These are phyloP conservation scores for Suhomyces taliae DNA, from an alignment of 1,139 yeast species.

Conservation along the genomic window DNA sequence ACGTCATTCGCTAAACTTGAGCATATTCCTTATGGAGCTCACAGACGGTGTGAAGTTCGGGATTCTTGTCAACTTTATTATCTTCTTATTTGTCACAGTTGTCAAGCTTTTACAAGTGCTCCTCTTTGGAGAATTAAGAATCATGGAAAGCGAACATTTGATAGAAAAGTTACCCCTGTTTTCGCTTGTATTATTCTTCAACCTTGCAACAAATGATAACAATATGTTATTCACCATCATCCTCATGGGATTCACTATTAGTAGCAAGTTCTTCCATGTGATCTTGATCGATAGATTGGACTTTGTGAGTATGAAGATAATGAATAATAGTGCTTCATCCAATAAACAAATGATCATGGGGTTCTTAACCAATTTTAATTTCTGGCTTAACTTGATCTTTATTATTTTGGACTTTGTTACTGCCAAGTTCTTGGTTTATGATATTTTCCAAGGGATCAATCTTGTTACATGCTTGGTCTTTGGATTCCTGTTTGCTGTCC, in stretches of 20 bases:
- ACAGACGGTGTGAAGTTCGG: constrained; percentile 39
- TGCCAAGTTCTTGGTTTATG: constrained; percentile 58
- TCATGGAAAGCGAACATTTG: constrained; percentile 67
- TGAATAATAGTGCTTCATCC: constrained; percentile 29
- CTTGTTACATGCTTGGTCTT: constrained; percentile 57
- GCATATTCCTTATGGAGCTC: constrained; percentile 31
- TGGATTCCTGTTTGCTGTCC: constrained; percentile 75
- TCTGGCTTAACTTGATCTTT: constrained; percentile 41
- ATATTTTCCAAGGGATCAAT: constrained; percentile 53
- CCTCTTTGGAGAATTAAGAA: constrained; percentile 74
- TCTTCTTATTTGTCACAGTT: constrained; percentile 38
- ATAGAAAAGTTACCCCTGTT: constrained; percentile 52
- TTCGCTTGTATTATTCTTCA: constrained; percentile 59
- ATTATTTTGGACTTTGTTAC: constrained; percentile 51
- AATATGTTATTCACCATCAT: constrained; percentile 50
- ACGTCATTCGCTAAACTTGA: constrained; percentile 26
- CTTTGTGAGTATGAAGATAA: constrained; percentile 39
- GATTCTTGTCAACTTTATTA: constrained; percentile 31
- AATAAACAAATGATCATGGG: constrained; percentile 30
- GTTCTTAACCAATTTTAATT: constrained; percentile 20
- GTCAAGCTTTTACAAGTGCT: constrained; percentile 40
- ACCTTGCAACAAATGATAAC: constrained; percentile 59
- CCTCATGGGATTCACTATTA: constrained; percentile 47
- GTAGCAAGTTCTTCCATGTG: constrained; percentile 73
- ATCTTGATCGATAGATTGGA: constrained; percentile 66